Base-by-base conservation (phyloP, 176 grass and related monocot genomes). In the Poa pratensis region DNA sequence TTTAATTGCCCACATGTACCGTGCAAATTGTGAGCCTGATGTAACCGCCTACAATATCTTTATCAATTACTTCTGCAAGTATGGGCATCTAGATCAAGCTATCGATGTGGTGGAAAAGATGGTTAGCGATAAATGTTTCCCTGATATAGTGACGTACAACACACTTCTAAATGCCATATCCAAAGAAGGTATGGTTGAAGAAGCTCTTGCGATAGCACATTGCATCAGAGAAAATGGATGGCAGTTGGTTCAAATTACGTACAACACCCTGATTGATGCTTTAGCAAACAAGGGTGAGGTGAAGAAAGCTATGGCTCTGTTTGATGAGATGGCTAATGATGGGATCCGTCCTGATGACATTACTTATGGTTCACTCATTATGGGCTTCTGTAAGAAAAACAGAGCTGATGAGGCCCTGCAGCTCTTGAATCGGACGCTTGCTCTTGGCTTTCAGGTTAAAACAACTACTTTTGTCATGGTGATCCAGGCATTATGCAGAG, bases 91-190 rank as follows among this genome's bases (percentile, higher is more conserved):
- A 9, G 85, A 88, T 80, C 85, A 89, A 55, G 92, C 92, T 50
- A 90, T 94, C 61, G 90, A 90, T 94, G 74, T 94, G 79, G 66
- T 94, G 54, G 84, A 86, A 60, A 83, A 78, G 62, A 94, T 94
- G 90, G 79, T 91, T 48, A 86, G 19, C 3, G 79, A 81, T 64
- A 89, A 85, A 80, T 92, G 90, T 50, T 87, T 40, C 45, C 92
- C 92, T 37, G 92, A 94, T 91, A 94, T 90, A 80, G 85, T 94
- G 45, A 94, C 92, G 49, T 92, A 90, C 87, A 92, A 94, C 87
- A 94, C 89, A 72, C 90, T 94, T 57, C 79, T 94, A 40, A 84
- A 84, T 53, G 87, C 87, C 50, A 92, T 94, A 76, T 90, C 74
- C 80, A 94, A 90, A 86, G 40, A 79, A 46, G 87, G 84, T 64